These are phyloP conservation scores for Magnolia kwangsiensis DNA, from an alignment of 164 flowering plant genomes.

Conservation along the genomic window DNA sequence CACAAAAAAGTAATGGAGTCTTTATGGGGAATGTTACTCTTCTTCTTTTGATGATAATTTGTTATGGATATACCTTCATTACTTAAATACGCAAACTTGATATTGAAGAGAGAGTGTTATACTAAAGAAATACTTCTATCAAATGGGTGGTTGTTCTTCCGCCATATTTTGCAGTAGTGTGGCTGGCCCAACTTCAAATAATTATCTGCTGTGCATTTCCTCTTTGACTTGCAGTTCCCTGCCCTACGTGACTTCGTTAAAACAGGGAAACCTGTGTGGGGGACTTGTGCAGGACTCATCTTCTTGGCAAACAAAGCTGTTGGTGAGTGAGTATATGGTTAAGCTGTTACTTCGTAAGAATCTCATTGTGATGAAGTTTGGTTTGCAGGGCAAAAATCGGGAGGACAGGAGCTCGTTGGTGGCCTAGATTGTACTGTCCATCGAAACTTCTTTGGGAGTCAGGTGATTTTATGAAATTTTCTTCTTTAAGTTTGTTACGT, in stretches of 20 bases:
- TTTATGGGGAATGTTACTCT: not conserved
- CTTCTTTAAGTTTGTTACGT: not conserved
- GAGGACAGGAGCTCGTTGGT: slow-evolving; percentile 88
- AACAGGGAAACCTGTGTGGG: slow-evolving; percentile 98
- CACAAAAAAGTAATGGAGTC: not conserved
- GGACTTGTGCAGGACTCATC: slow-evolving; percentile 97
- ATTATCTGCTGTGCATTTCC: not conserved
- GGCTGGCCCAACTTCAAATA: not conserved
- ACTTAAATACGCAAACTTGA: too few relatives aligned
- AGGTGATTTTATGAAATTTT: slow-evolving; percentile 37
- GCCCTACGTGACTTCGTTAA: slow-evolving; percentile 84
- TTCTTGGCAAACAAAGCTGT: slow-evolving; percentile 80
- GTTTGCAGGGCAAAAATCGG: slow-evolving; percentile 74
- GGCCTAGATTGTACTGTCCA: slow-evolving; percentile 93
- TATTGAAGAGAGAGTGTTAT: too few relatives aligned
- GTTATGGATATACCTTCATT: too few relatives aligned
- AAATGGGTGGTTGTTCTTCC: not conserved
- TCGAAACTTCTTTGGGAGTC: slow-evolving; percentile 93
- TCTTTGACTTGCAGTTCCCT: slow-evolving; percentile 59
- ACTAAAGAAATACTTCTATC: not conserved
- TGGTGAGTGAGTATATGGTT: slow-evolving; percentile 39
- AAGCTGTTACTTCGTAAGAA: not conserved
- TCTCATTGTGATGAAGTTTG: not conserved
- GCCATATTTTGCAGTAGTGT: not conserved
- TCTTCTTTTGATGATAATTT: not conserved